Percentiles rank a stretch among this genome's conserved stretches.
Evolutionary conservation across 352 stramenopile species (phyloP).

Genomic region (Thalassiosira hispida): DNA sequence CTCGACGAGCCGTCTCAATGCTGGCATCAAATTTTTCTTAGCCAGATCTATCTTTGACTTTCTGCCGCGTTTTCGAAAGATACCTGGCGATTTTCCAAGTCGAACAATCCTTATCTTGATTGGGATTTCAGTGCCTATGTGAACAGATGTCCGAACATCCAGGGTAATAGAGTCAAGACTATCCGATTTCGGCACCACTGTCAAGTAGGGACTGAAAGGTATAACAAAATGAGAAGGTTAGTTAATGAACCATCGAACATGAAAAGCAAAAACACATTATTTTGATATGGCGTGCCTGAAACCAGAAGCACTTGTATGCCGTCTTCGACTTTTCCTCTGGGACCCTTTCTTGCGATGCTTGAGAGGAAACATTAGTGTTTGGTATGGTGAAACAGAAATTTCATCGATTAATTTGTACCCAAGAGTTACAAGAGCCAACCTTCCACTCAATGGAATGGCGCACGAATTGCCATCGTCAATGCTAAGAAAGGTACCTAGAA

Average conservation of each 20-base stretch:
- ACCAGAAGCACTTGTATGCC: slow-evolving; percentile 24
- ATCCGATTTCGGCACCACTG: slow-evolving; percentile 28
- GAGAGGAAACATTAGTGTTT: slow-evolving; percentile 40
- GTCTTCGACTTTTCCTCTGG: slow-evolving; percentile 6
- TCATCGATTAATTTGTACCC: slow-evolving; percentile 36
- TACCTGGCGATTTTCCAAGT: slow-evolving; percentile 24
- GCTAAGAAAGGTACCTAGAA: slow-evolving; percentile 22
- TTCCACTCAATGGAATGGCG: slow-evolving; percentile 22
- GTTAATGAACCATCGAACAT: no score
- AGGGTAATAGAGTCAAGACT: slow-evolving; percentile 33
- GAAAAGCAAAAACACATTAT: no score
- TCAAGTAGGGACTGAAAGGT: slow-evolving; percentile 18
- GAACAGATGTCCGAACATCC: slow-evolving; percentile 28
- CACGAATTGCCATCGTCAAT: slow-evolving; percentile 15
- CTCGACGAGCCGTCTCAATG: slow-evolving; percentile 29
- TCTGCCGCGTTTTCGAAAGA: slow-evolving; percentile 14
- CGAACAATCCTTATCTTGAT: slow-evolving; percentile 48
- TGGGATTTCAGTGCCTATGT: slow-evolving; percentile 36
- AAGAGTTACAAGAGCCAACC: slow-evolving; percentile 13
- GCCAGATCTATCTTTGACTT: slow-evolving; percentile 37
- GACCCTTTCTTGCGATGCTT: slow-evolving; percentile 24
- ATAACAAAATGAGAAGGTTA: not conserved
- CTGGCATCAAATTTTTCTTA: slow-evolving; percentile 29
- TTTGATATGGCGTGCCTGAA: slow-evolving; percentile 7
- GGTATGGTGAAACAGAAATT: slow-evolving; percentile 36